phyloP scores from a whole-genome alignment of 768 basidiomycete species.

The Naganishia friedmannii region DNA sequence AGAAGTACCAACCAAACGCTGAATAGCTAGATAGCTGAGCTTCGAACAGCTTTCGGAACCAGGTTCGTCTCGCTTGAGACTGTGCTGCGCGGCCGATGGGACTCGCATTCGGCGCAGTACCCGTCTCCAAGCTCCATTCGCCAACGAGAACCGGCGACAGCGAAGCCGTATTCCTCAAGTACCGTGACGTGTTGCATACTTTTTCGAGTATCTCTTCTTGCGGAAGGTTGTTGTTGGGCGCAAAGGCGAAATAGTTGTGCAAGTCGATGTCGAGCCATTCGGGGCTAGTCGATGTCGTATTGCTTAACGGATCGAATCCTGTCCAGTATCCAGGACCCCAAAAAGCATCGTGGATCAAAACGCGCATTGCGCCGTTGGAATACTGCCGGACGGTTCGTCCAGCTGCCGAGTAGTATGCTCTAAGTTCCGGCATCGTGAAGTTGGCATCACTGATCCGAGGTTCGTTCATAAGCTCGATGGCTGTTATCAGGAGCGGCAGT shows the following conservation, averaged over 20 bases:
- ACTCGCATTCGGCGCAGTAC: slow-evolving; percentile 26
- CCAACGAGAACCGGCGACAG: slow-evolving; percentile 37
- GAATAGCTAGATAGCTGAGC: slow-evolving; percentile 48
- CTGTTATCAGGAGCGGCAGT: slow-evolving; percentile 27
- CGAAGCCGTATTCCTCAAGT: slow-evolving; percentile 31
- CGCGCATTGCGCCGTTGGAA: slow-evolving; percentile 31
- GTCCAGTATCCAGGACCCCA: slow-evolving; percentile 49
- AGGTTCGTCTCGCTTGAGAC: slow-evolving; percentile 45
- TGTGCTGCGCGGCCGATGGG: slow-evolving; percentile 26
- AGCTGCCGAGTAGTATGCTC: slow-evolving; percentile 42
- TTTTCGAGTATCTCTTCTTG: slow-evolving; percentile 43
- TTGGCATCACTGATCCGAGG: slow-evolving; percentile 37
- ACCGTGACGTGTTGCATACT: slow-evolving; percentile 44
- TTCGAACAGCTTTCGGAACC: slow-evolving; percentile 49
- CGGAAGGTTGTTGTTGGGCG: slow-evolving; percentile 43
- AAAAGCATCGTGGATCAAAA: slow-evolving; percentile 48
- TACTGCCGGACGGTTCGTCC: slow-evolving; percentile 30
- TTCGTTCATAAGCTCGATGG: slow-evolving; percentile 50
- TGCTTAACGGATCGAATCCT: slow-evolving; percentile 38
- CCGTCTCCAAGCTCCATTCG: slow-evolving; percentile 51
- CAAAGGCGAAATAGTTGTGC: slow-evolving; percentile 51
- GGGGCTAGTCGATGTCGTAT: slow-evolving; percentile 24
- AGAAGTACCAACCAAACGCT: slow-evolving; percentile 48
- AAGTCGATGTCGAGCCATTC: slow-evolving; percentile 39
- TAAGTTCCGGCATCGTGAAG: slow-evolving; percentile 45